Base-by-base conservation (phyloP, 495 filamentous ascomycete species). In the Daldinia grandis region DNA sequence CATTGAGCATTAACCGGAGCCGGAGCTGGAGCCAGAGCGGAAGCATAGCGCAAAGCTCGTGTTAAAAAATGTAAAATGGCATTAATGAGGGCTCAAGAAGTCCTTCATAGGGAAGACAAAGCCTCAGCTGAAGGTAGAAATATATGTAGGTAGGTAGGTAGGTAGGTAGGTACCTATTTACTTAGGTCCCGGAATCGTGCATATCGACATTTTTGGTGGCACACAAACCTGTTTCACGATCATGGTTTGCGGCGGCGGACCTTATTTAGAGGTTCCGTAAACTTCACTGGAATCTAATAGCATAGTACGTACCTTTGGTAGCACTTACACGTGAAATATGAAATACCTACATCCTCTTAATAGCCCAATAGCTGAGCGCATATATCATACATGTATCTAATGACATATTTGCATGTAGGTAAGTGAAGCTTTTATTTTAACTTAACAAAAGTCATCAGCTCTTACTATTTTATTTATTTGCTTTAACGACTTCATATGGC, bases 241-340 rank as follows among this genome's bases (percentile, higher is more conserved):
- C 14, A 57, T 58, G 58, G 65, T 15, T 44, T 7, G 58, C 58
- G 28, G 31, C 58, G 56, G 51, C 58, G 58, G 58, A 68, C 40
- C 53, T 68, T 62, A 62, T 68, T 28, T 55, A 50, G 21, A 40
- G 37, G 30, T 24, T 58, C 54, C 21, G 24, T 56, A 25, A 47
- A 47, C 42, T 40, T 17, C 38, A 28, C n/a, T 17, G 15, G 40
- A 55, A 37, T 25, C 3, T 21, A 54, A 63, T 63, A 33, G 54
- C 3, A 14, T 0, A 35, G 12, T 35, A 35, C 12, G 33, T 35
- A 35, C 12, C 33, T 35, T 14, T 33, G 2, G 33, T 35, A 35
- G 12, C 12, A 35, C 33, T 35, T 35, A 35, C 33, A 35, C 33
- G 33, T 35, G 12, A 35, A 35, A 35, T 35, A 35, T 12, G 0